Base-by-base conservation (phyloP, 2,329 filamentous ascomycete genomes). In the Lachnellula suecica region DNA sequence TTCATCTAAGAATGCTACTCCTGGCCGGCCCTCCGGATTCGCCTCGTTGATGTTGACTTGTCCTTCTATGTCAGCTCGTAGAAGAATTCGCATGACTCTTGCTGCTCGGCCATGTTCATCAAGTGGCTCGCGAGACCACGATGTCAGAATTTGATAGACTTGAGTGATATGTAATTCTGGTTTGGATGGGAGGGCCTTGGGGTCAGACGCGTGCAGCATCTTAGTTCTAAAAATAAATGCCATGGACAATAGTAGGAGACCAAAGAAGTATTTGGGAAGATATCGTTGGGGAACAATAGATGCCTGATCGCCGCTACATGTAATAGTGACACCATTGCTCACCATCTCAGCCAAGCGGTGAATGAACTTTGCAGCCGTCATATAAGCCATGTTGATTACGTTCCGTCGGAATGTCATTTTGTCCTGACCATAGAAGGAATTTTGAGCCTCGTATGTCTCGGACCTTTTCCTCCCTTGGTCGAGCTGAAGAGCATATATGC, bases 231-330 rank as follows among this genome's bases (percentile, higher is more conserved):
- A 44, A 11, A 54, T 48, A 2, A 54, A 47, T 9, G 48, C 45
- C 22, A 49, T 47, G 13, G 49, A 41, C 7, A 56, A 43, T 10
- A 52, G 29, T 24, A 49, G 43, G 9, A 53, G n/a, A 9, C 34
- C 44, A 34, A 50, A 56, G n/a, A 47, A 53, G 15, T 52, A 38
- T 31, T 52, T 56, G 2, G 53, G 53, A 4, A 53, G 17, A 35
- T 49, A 25, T n/a, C 44, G 27, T 10, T 46, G 44, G 20, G 27
- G 43, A 23, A n/a, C n/a, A n/a, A n/a, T n/a, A n/a, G n/a, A n/a
- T n/a, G n/a, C n/a, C n/a, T n/a, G n/a, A n/a, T n/a, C n/a, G n/a
- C n/a, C n/a, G n/a, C n/a, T n/a, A n/a, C n/a, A n/a, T n/a, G n/a
- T n/a, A n/a, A n/a, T n/a, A n/a, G n/a, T n/a, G n/a, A n/a, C n/a